Conservation (phyloP, 139 green algal species). For the Tetradesmus obliquus region DNA sequence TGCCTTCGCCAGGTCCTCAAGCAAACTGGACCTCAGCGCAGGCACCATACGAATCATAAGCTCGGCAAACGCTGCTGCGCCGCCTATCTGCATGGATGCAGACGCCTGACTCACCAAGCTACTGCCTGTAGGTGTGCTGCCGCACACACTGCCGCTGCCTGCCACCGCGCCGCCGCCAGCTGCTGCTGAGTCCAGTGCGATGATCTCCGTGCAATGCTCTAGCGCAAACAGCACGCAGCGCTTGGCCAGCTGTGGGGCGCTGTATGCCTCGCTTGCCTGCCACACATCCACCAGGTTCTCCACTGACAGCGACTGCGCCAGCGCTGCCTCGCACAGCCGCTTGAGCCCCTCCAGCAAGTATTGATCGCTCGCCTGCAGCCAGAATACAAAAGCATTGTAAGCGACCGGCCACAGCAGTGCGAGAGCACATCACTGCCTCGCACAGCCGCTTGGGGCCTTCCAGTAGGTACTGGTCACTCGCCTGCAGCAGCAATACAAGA, state of each 20-base stretch:
- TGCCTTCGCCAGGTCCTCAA: conserved; percentile 55
- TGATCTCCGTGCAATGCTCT: conserved; percentile 81
- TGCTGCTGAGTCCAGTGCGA: neutral
- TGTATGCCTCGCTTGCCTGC: conserved; percentile 88
- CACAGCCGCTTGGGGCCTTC: conserved; percentile 94
- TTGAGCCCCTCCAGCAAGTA: conserved; percentile 98
- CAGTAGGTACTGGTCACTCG: conserved; percentile 94
- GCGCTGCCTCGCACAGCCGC: conserved; percentile 89
- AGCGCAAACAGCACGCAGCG: conserved; percentile 92
- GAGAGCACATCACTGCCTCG: conserved; percentile 63
- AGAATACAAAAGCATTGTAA: neutral
- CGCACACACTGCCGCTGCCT: neutral
- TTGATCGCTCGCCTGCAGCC: conserved; percentile 76
- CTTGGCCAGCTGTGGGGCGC: conserved; percentile 82
- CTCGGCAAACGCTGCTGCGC: conserved; percentile 43
- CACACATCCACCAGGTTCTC: conserved; percentile 87
- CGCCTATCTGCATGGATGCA: neutral
- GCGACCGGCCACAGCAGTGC: neutral
- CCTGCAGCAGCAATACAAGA: conserved; percentile 13
- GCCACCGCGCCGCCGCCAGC: neutral
- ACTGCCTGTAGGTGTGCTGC: neutral
- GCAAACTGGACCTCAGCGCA: conserved; percentile 54
- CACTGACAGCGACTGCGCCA: conserved; percentile 77
- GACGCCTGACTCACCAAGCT: neutral
- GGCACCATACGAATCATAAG: conserved; percentile 71